Base-by-base conservation (phyloP, 2,329 filamentous ascomycete species). In the Beauveria rudraprayagi region DNA sequence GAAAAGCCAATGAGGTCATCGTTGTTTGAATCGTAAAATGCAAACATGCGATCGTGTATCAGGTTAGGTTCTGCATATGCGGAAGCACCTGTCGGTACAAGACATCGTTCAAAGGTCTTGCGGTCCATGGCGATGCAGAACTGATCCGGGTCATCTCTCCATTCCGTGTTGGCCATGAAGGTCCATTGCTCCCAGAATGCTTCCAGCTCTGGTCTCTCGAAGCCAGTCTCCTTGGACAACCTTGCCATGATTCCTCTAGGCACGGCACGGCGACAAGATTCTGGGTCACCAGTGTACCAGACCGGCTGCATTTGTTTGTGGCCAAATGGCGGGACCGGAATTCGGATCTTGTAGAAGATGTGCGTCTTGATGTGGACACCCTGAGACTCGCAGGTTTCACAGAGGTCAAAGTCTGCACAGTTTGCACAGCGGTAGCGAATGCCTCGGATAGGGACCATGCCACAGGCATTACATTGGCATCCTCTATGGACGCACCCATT, bases 151-250 rank as follows among this genome's bases (percentile, higher is more conserved):
- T 97, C 93, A 19, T 88, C 83, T 40, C 85, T 78, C 88, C 89
- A 96, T 70, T 93, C 87, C 6, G 87, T 88, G 66, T 90, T 93
- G 47, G 93, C 93, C 74, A 97, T 87, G 71, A 92, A 97, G 5
- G 90, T 92, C 83, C 96, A 99, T 70, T 97, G 93, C 70, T 97
- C 93, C 88, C 92, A 97, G 47, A 96, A 84, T 7, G 92, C 93
- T 74, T 97, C 93, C 6, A 99, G 78, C 72, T 96, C 91, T 1
- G 91, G 88, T 30, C 89, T 84, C 69, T 97, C 92, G 73, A 95
- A 90, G 19, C 86, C 86, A 0, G 89, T 92, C 63, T 90, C 87
- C 60, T 81, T 81, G 34, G 85, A 84, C 60, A 92, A 80, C 62
- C 86, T 86, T 58, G 85, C 83, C 58, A 90, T 87, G 43, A 94